Conservation (phyloP, 1,284 basidiomycete genomes). For the Xerocomus amazonicus region DNA sequence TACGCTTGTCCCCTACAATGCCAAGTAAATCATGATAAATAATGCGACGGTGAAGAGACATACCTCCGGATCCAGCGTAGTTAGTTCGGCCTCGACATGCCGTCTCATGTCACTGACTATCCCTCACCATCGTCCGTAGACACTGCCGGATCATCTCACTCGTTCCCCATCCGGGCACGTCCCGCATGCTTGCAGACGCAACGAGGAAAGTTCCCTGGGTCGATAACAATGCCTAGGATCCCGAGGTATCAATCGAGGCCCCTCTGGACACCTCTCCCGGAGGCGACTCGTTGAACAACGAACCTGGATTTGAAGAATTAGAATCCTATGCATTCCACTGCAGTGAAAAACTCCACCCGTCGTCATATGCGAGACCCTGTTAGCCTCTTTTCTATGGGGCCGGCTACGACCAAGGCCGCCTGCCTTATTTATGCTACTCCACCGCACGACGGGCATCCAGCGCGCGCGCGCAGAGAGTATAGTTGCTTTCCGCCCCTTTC, state of each 20-base stretch:
- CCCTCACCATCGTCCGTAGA: slow-evolving; percentile 49
- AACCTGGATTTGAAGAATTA: slow-evolving; percentile 6
- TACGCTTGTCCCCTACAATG: slow-evolving; percentile 6
- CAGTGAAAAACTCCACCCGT: slow-evolving; percentile 11
- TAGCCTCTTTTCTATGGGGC: slow-evolving; percentile 1
- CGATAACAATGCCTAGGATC: slow-evolving; percentile 61
- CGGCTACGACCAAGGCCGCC: slow-evolving; percentile 40
- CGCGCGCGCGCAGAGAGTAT: slow-evolving; percentile 74
- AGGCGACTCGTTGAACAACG: slow-evolving; percentile 6
- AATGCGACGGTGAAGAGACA: slow-evolving; percentile 2
- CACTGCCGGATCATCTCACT: slow-evolving; percentile 69
- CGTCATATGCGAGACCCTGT: not conserved
- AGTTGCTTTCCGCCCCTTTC: slow-evolving; percentile 87
- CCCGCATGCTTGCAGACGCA: slow-evolving; percentile 46
- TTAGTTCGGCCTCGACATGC: slow-evolving; percentile 24
- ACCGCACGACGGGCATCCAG: slow-evolving; percentile 61
- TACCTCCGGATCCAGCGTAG: slow-evolving; percentile 19
- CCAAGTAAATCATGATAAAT: not conserved
- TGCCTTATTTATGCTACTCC: slow-evolving; percentile 51
- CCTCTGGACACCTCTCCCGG: not conserved
- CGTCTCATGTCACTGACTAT: slow-evolving; percentile 14
- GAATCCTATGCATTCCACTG: too few relatives aligned
- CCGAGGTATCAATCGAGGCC: slow-evolving; percentile 25
- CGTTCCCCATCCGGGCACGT: slow-evolving; percentile 64
- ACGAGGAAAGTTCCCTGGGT: slow-evolving; percentile 49